Evolutionary conservation across 306 rosid genomes (phyloP), one percentile per base, ranked within the genome.

Genomic region (Cucumis melo): DNA sequence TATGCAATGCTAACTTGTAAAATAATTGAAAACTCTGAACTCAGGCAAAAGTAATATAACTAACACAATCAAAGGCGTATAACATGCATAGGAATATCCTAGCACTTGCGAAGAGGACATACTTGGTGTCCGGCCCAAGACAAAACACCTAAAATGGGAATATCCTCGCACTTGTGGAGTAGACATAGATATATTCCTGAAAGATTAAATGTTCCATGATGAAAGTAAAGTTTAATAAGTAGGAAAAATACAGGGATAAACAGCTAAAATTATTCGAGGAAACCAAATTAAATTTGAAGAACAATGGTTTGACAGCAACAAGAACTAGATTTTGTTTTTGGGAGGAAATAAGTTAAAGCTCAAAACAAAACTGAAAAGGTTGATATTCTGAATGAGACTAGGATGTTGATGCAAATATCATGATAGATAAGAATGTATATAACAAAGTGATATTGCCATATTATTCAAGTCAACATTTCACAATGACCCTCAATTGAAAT

Each of bases 111-210:
- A 67, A 36, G 53, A 34, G 67, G 79, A 27, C 85, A 74, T 87
- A 92, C 99, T 95, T 94, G 98, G 83, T 94, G n/a, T n/a, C n/a
- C n/a, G n/a, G 99, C 76, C 99, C 99, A 57, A 94, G 89, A 81
- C 99, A n/a, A 94, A 86, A 94, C 98, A 78, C 97, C 99, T 80
- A 94, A 81, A 80, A 94, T 80, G 77, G 99, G 99, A 75, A 94
- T 84, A 88, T 94, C 91, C 86, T 83, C 77, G 87, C 97, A 94
- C 56, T 87, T 84, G 70, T 55, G 91, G 84, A 94, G 86, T 81
- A 94, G 73, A 55, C 85, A 92, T 84, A 90, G 95, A 79, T 98
- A 92, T 83, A 94, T 89, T 80, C 99, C 99, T 94, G 88, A 70
- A 77, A 78, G 65, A 84, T 78, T 71, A 71, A 78, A 81, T 81